Evolutionary conservation across 2,329 filamentous ascomycete species (phyloP), one percentile per base, ranked within the genome.

Genomic region (Fusarium nelsonii): DNA sequence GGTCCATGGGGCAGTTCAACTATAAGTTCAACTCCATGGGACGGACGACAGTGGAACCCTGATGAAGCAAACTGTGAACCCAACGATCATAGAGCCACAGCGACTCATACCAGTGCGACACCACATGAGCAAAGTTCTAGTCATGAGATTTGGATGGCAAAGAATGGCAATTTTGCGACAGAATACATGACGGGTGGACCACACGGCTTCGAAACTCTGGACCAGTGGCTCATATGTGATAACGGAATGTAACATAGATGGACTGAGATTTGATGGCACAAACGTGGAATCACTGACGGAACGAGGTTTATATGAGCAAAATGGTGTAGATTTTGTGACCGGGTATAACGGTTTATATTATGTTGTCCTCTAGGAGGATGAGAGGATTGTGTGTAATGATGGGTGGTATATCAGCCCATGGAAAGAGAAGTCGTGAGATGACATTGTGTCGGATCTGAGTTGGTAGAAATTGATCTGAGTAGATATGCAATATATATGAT

Each of bases 191-290:
- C 26, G n/a, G 32, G 52, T 12, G 56, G 68, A 41, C 58, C 60
- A 36, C 40, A 32, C 20, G 50, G 34, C 20, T 67, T 73, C 45
- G 46, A 58, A 15, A 66, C 63, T 36, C 46, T 72, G 28, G 59
- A 71, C 32, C 54, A 74, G n/a, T 74, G 69, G 70, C 58, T 65
- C 41, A 26, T 44, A 57, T 41, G 45, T 10, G 37, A 50, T 14
- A 53, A 49, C 15, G 18, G n/a, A 33, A 45, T 39, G 11, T 37
- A 49, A 52, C 20, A 28, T 43, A 45, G 23, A 40, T 61, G 23
- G 20, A 18, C 6, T 32, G 20, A 30, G 41, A 49, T 48, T 15
- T 52, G 46, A 16, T 20, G 23, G 18, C 16, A 37, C 18, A 30
- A 43, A n/a, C 26, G 46, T 33, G 23, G 6, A 23, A 39, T 46